These are phyloP conservation scores for Cucurbita moschata DNA, from an alignment of 306 rosid species.

Conservation along the genomic window DNA sequence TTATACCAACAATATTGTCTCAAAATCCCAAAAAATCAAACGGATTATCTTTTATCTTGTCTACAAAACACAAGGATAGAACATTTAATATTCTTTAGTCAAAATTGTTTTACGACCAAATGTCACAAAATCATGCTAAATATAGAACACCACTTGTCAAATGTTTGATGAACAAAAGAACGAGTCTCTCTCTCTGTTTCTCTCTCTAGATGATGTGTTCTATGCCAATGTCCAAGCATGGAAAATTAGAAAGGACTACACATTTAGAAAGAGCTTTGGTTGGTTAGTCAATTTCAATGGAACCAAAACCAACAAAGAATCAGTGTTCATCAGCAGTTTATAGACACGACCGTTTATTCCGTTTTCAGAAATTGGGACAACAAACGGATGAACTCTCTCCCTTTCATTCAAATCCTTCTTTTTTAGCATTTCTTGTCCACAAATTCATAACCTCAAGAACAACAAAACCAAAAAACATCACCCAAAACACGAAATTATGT, in stretches of 20 bases:
- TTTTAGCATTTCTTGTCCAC: conserved; percentile 14
- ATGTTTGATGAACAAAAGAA: neutral
- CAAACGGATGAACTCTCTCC: conserved; percentile 9
- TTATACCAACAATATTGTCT: no score
- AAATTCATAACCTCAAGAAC: conserved; percentile 3
- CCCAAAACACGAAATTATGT: neutral
- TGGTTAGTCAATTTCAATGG: neutral
- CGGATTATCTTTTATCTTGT: neutral
- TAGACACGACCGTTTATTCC: conserved; percentile 12
- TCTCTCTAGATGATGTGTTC: neutral
- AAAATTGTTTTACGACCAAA: neutral
- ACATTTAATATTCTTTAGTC: neutral
- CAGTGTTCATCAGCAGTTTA: neutral
- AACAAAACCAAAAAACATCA: neutral
- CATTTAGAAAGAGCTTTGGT: neutral
- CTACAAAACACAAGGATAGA: neutral
- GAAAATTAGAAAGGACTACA: neutral
- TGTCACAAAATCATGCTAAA: neutral
- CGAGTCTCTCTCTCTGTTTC: neutral
- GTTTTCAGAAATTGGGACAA: neutral
- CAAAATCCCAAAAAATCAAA: neutral
- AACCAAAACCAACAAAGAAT: neutral
- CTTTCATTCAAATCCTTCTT: conserved; percentile 13
- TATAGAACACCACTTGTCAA: neutral
- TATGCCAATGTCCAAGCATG: conserved; percentile 15